Percentiles rank a stretch among this genome's conserved stretches.
Conservation (phyloP, 1,284 basidiomycete genomes). For the Malassezia slooffiae region DNA sequence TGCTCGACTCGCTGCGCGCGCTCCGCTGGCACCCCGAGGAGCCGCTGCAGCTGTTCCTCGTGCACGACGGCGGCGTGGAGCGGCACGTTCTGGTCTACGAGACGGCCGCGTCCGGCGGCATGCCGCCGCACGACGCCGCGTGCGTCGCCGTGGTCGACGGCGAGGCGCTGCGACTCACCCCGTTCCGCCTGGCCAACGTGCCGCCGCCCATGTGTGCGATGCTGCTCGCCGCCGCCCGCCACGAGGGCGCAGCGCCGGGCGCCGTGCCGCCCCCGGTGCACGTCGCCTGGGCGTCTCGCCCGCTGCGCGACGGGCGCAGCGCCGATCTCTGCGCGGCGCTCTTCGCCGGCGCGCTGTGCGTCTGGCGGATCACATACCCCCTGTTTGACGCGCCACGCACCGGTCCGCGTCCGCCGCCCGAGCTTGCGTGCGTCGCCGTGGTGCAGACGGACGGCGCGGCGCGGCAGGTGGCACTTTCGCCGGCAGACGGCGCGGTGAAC, state of each 20-base stretch:
- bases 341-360: constrained; percentile 53
- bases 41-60: constrained; percentile 58
- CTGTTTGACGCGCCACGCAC: constrained; percentile 6
- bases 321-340: constrained; percentile 58
- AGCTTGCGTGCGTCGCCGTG: constrained; percentile 2
- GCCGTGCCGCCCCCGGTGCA: constrained; percentile 28
- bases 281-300: constrained; percentile 56
- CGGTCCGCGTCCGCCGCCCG: neutral
- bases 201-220: constrained; percentile 80
- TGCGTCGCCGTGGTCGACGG: constrained; percentile 86
- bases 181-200: constrained; percentile 83
- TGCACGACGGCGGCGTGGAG: constrained; percentile 53
- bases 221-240: neutral
- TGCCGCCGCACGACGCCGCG: constrained; percentile 67
- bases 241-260: too few species aligned
- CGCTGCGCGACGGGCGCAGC: constrained; percentile 1
- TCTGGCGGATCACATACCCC: constrained; percentile 53
- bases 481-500: neutral
- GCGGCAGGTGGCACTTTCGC: neutral
- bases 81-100: constrained; percentile 63
- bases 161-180: constrained; percentile 68
- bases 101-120: constrained; percentile 56
- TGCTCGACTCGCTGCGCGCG: constrained; percentile 45
- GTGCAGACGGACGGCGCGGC: neutral
- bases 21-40: constrained; percentile 83